phyloP scores from a whole-genome alignment of 164 flowering plant genomes.

The Nymphaea thermarum region DNA sequence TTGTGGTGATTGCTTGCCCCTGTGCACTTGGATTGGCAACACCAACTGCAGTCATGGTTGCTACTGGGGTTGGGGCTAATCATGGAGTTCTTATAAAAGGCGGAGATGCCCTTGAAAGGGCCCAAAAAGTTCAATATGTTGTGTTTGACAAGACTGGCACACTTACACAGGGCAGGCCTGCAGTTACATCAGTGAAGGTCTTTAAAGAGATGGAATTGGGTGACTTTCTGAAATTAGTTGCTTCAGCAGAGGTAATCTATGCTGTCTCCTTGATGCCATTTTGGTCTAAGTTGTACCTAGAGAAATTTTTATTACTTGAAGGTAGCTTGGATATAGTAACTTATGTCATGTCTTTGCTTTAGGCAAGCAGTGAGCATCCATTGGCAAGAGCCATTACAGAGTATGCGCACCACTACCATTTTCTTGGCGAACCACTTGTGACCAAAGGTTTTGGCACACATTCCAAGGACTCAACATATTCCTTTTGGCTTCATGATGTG shows the following conservation, averaged over 20 bases:
- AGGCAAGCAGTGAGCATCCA: slow-evolving; percentile 99
- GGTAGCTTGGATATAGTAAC: too few species aligned
- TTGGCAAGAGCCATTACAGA: slow-evolving; percentile 74
- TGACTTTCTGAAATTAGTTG: slow-evolving; percentile 1
- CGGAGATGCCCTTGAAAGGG: slow-evolving; percentile 64
- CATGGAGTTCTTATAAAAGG: slow-evolving; percentile 72
- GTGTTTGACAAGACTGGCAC: slow-evolving; percentile 81
- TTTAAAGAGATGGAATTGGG: not conserved
- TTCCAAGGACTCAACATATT: slow-evolving; percentile 18
- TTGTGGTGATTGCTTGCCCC: slow-evolving; percentile 76
- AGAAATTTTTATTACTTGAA: too few species aligned
- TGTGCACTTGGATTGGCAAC: slow-evolving; percentile 78
- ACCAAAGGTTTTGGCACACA: slow-evolving; percentile 18
- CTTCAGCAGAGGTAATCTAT: not conserved
- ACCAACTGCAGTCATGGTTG: slow-evolving; percentile 85
- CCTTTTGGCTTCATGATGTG: slow-evolving; percentile 82
- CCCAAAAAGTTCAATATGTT: slow-evolving; percentile 63
- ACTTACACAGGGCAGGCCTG: slow-evolving; percentile 50
- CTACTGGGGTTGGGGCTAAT: slow-evolving; percentile 72
- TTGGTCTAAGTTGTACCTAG: too few species aligned
- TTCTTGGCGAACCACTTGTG: slow-evolving; percentile 50
- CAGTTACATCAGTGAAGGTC: not conserved
- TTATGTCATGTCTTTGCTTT: not conserved
- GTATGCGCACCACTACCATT: slow-evolving; percentile 64
- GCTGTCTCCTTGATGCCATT: not conserved